Conservation (phyloP, 176 grass and related monocot species). For the Poa pratensis region DNA sequence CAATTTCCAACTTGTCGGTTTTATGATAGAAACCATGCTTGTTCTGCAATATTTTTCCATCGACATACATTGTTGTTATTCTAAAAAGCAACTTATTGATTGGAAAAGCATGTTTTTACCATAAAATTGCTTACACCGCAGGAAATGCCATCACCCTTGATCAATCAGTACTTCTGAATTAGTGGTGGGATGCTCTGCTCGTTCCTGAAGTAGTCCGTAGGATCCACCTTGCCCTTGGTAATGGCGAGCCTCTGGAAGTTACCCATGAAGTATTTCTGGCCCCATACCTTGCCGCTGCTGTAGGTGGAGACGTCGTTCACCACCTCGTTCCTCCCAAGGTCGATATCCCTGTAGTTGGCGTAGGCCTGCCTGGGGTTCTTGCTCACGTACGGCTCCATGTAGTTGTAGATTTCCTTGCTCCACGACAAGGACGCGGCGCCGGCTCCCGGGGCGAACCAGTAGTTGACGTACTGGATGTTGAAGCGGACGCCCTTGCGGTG, state of each 20-base stretch:
- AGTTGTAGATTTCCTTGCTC: conserved; percentile 23
- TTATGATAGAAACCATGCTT: no score
- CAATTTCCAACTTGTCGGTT: no score
- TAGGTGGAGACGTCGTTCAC: conserved; percentile 34
- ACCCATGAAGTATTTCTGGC: conserved; percentile 42
- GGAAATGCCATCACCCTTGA: neutral
- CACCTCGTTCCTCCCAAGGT: conserved; percentile 43
- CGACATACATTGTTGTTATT: no score
- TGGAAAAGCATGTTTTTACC: no score
- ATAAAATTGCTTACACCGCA: neutral
- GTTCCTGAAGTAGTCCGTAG: conserved; percentile 64
- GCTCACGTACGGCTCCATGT: conserved; percentile 44
- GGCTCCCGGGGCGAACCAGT: neutral
- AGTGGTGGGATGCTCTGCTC: conserved; percentile 71
- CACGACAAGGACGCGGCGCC: neutral
- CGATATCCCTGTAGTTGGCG: conserved; percentile 55
- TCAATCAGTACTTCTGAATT: neutral
- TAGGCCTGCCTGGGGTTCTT: conserved; percentile 48
- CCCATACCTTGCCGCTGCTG: conserved; percentile 38
- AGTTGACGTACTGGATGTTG: conserved; percentile 43
- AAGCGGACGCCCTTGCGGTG: conserved; percentile 39
- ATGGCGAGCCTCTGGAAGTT: conserved; percentile 49
- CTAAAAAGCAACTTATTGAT: no score
- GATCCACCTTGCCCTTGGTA: conserved; percentile 46
- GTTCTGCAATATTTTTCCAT: no score